Evolutionary conservation across 768 basidiomycete genomes (phyloP), one percentile per base, ranked within the genome.

Genomic region (Tricholoma matsutake): DNA sequence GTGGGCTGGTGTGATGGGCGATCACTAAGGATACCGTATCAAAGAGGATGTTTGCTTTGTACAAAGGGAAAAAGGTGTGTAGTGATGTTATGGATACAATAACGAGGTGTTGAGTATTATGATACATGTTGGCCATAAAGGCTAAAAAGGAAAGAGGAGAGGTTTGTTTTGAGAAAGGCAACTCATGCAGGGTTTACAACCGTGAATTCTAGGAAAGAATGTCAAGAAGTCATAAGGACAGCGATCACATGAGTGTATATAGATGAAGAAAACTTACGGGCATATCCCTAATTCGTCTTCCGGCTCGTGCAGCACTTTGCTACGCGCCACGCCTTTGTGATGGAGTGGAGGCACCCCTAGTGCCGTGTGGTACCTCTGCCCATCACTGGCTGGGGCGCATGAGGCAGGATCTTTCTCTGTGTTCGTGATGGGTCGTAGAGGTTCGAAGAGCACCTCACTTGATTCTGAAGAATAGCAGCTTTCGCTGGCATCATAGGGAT

Each of bases 241-340:
- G 13, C 14, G 13, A 10, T 22, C 49, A 3, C 16, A 51, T 16
- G 14, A 37, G 9, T 6, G 35, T 37, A 20, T 45, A 37, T 11
- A 37, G 14, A 37, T 37, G 20, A 39, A 54, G 10, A 22, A 39
- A 41, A 63, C 67, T 62, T 22, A 68, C 67, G 61, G 61, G 56
- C 67, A 68, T 8, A 63, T 66, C 45, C 63, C 67, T 61, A 61
- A 63, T 11, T 61, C 39, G 39, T 65, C 60, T 34, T 59, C 61
- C 35, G 64, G 61, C 20, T 64, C 35, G 55, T 20, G 62, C 59
- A 67, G 59, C 55, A 68, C 61, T 34, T 65, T 57, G 58, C 64
- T 64, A 54, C 64, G 65, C 61, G 63, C 63, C 43, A 45, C 61
- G n/a, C 63, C 57, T 7, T 64, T 63, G 54, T 64, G 63, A 32